phyloP scores from a whole-genome alignment of 345 rosid genomes.

The Syzygium aqueum region DNA sequence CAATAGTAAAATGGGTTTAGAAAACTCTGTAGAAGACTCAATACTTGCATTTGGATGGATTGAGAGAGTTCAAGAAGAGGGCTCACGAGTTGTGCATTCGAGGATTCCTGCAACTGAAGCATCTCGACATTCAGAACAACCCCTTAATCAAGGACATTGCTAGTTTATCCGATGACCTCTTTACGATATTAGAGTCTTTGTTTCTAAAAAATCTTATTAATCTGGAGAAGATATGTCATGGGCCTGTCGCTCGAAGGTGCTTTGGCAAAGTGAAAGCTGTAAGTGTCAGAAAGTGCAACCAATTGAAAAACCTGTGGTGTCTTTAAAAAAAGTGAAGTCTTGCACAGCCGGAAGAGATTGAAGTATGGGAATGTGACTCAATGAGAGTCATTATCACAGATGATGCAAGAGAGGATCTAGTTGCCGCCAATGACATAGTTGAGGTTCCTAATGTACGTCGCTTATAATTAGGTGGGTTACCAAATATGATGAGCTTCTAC shows the following conservation, averaged over 20 bases:
- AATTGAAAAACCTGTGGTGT: background rate
- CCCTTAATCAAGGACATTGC: background rate
- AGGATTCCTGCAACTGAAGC: background rate
- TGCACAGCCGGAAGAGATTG: background rate
- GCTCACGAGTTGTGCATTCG: background rate
- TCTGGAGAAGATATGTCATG: background rate
- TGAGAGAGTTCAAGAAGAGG: background rate
- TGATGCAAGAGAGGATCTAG: no score
- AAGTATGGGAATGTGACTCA: background rate
- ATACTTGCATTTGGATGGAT: background rate
- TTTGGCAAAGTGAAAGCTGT: fast-evolving
- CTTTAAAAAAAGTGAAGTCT: background rate
- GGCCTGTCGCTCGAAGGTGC: background rate
- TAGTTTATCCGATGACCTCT: background rate
- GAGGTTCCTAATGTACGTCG: background rate
- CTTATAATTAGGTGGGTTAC: fast-evolving
- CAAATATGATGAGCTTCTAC: background rate
- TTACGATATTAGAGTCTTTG: background rate
- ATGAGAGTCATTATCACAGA: background rate
- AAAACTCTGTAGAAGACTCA: background rate
- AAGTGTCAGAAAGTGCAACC: fast-evolving
- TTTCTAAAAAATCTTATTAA: fast-evolving
- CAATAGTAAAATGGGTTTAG: background rate
- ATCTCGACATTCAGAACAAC: background rate
- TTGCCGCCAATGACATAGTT: background rate